These are phyloP conservation scores for Musa troglodytarum DNA, from an alignment of 176 grass and related monocot species.

Conservation along the genomic window DNA sequence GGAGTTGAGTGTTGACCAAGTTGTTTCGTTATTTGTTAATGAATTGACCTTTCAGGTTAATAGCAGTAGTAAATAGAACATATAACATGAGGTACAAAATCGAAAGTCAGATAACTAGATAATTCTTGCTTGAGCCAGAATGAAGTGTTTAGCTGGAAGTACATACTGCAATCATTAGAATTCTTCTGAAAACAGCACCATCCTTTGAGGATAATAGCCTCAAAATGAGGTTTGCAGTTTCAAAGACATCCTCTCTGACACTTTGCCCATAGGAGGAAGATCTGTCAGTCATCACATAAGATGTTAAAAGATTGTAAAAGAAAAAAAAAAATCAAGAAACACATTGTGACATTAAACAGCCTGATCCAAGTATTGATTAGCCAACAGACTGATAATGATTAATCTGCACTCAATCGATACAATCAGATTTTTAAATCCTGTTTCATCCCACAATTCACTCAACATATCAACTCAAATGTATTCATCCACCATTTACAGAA, in stretches of 20 bases:
- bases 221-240: constrained; percentile 40
- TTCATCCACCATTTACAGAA: too few species aligned
- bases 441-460: too few species aligned
- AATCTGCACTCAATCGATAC: too few species aligned
- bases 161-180: constrained; percentile 61
- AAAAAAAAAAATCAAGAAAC: not conserved
- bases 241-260: constrained; percentile 24
- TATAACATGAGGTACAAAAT: too few species aligned
- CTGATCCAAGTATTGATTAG: not conserved
- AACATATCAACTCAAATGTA: too few species aligned
- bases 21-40: too few species aligned
- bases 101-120: too few species aligned
- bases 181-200: constrained; percentile 44
- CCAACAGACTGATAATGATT: not conserved
- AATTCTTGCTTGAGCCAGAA: not conserved
- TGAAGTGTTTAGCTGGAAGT: not conserved
- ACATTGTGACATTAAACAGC: not conserved
- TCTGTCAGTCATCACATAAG: constrained; percentile 16
- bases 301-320: not conserved
- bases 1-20: too few species aligned
- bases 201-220: constrained; percentile 48
- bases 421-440: too few species aligned
- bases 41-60: too few species aligned
- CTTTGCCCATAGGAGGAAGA: constrained; percentile 16
- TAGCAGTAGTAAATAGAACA: too few species aligned